Evolutionary conservation across 495 filamentous ascomycete species (phyloP).

Genomic region (Glarea lozoyensis): DNA sequence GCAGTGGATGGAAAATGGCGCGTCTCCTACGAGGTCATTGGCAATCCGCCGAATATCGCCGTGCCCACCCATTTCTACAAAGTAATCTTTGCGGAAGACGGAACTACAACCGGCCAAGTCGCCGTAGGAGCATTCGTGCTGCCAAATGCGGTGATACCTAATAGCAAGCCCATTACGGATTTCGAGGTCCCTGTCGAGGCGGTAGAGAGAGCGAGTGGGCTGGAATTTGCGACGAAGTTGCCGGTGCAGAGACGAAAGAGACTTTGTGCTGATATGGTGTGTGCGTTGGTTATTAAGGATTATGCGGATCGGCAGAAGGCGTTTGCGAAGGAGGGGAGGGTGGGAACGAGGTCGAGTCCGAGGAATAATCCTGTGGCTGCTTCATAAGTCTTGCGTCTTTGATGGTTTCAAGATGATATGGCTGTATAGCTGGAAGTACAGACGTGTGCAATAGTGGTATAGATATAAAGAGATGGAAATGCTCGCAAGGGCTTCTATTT

Average conservation of each 20-base stretch:
- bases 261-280: constrained; percentile 78
- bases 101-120: constrained; percentile 61
- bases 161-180: constrained; percentile 71
- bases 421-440: background rate
- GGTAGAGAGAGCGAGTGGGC: constrained; percentile 80
- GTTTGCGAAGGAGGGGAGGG: constrained; percentile 30
- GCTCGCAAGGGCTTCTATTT: constrained; percentile 2
- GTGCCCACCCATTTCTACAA: constrained; percentile 99
- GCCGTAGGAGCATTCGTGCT: constrained; percentile 91
- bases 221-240: constrained; percentile 81
- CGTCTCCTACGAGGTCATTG: constrained; percentile 94
- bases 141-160: constrained; percentile 85
- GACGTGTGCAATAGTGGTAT: background rate
- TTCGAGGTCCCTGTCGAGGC: constrained; percentile 93
- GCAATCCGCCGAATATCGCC: constrained; percentile 84
- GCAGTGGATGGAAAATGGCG: constrained; percentile 83
- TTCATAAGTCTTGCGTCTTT: background rate
- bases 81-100: constrained; percentile 91
- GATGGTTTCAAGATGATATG: background rate
- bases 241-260: constrained; percentile 62
- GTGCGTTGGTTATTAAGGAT: constrained; percentile 71
- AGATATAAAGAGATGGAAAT: constrained; percentile 5
- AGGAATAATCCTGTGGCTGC: constrained; percentile 14
- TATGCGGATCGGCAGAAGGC: constrained; percentile 57
- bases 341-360: constrained; percentile 16